These are phyloP conservation scores for Capsicum pubescens DNA, from an alignment of 257 asterid species.

Conservation along the genomic window DNA sequence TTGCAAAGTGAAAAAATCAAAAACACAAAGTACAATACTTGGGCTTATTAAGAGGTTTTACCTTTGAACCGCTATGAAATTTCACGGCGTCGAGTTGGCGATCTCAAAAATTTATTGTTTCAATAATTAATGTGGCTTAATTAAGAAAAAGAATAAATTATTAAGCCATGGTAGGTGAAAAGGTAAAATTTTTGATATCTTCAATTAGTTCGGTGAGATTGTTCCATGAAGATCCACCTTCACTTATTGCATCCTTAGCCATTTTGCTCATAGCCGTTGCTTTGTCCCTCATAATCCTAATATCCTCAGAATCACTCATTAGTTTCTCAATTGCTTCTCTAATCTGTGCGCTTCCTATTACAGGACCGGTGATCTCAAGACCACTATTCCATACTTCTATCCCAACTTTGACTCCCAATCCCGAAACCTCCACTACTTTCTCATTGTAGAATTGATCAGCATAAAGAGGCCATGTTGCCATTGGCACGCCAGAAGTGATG, in stretches of 20 bases:
- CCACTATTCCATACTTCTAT: not conserved
- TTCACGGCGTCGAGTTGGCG: too few relatives aligned
- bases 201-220: not conserved
- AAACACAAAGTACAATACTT: too few relatives aligned
- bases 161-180: not conserved
- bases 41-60: too few relatives aligned
- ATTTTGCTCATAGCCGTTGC: not conserved
- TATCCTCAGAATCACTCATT: not conserved
- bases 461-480: conserved; percentile 11
- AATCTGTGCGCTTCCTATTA: not conserved
- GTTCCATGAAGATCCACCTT: conserved; percentile 26
- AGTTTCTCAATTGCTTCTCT: not conserved
- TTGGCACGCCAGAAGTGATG: not conserved
- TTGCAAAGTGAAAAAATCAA: too few relatives aligned
- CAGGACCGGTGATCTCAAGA: not conserved
- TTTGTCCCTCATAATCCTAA: not conserved
- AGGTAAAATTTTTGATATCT: not conserved
- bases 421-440: conserved; percentile 6
- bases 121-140: too few relatives aligned
- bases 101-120: too few relatives aligned
- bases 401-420: not conserved
- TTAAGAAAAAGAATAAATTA: too few relatives aligned
- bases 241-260: not conserved
- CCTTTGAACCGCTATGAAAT: too few relatives aligned
- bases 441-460: conserved; percentile 19